phyloP scores from a whole-genome alignment of 345 rosid species.

The Syzygium jambos region DNA sequence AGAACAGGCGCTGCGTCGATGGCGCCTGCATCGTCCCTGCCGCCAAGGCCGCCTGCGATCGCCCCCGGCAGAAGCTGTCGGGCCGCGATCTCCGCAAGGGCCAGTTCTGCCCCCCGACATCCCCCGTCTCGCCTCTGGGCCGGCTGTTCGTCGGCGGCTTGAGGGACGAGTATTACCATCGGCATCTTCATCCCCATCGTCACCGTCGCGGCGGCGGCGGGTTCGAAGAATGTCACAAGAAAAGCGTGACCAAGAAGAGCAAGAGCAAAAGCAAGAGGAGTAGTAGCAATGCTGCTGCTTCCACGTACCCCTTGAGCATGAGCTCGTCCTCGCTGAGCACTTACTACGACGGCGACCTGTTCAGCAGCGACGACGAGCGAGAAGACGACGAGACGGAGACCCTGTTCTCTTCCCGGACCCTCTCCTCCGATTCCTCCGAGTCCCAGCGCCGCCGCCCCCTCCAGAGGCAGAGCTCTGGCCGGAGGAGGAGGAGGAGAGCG shows the following conservation, averaged over 20 bases:
- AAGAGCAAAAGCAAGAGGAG: constrained; percentile 7
- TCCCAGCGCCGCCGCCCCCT: constrained; percentile 6
- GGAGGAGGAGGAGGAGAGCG: constrained; percentile 3
- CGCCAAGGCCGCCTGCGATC: not conserved
- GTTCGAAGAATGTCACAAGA: constrained; percentile 8
- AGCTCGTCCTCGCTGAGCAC: constrained; percentile 48
- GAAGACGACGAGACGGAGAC: constrained; percentile 44
- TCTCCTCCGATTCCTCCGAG: constrained; percentile 60
- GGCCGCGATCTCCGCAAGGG: not conserved
- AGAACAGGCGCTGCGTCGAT: constrained; percentile 5
- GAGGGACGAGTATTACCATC: not conserved
- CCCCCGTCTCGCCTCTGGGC: not conserved
- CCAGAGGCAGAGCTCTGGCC: constrained; percentile 1
- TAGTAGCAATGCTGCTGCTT: not conserved
- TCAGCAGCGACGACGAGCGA: constrained; percentile 56
- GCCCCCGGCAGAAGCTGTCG: constrained; percentile 4
- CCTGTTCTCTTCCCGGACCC: constrained; percentile 60
- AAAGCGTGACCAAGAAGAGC: constrained; percentile 16
- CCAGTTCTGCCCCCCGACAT: not conserved
- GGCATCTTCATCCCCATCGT: not conserved
- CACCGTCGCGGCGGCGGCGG: not conserved
- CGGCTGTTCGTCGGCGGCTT: constrained; percentile 1
- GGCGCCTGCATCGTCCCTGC: constrained; percentile 17
- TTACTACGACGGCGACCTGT: constrained; percentile 40
- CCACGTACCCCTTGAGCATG: constrained; percentile 10